Percentiles rank a stretch among this genome's conserved stretches.
Conservation (phyloP, 495 filamentous ascomycete species). For the Penicillium soppii region DNA sequence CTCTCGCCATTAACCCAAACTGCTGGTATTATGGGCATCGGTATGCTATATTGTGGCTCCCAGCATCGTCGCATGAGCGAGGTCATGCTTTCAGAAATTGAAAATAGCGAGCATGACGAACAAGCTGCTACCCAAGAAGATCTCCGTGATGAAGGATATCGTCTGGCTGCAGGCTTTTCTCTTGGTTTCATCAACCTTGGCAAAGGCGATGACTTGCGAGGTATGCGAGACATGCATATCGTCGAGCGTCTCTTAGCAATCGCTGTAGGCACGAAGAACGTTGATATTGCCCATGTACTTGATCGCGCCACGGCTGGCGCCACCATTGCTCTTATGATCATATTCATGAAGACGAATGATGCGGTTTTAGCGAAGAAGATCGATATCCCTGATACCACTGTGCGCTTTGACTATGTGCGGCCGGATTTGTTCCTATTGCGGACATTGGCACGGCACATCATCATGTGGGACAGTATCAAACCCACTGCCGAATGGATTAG, state of each 20-base stretch:
- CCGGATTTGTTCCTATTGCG: constrained; percentile 90
- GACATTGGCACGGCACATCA: constrained; percentile 86
- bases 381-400: constrained; percentile 82
- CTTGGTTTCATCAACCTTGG: constrained; percentile 94
- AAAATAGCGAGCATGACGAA: constrained; percentile 77
- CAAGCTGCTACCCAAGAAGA: constrained; percentile 57
- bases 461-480: constrained; percentile 85
- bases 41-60: constrained; percentile 88
- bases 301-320: constrained; percentile 91
- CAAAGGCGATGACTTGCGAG: constrained; percentile 82
- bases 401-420: constrained; percentile 92
- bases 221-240: constrained; percentile 90
- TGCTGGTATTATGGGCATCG: constrained; percentile 96
- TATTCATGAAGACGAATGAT: constrained; percentile 97
- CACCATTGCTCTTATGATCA: constrained; percentile 84
- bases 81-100: constrained; percentile 96
- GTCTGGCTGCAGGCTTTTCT: constrained; percentile 89
- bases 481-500: constrained; percentile 72
- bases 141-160: constrained; percentile 91
- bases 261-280: constrained; percentile 82
- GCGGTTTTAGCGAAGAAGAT: constrained; percentile 86
- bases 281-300: constrained; percentile 84
- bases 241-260: constrained; percentile 82
- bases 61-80: constrained; percentile 98
- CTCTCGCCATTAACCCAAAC: constrained; percentile 93